Base-by-base conservation (phyloP, 1,284 basidiomycete genomes). In the Ganoderma lingzhi region DNA sequence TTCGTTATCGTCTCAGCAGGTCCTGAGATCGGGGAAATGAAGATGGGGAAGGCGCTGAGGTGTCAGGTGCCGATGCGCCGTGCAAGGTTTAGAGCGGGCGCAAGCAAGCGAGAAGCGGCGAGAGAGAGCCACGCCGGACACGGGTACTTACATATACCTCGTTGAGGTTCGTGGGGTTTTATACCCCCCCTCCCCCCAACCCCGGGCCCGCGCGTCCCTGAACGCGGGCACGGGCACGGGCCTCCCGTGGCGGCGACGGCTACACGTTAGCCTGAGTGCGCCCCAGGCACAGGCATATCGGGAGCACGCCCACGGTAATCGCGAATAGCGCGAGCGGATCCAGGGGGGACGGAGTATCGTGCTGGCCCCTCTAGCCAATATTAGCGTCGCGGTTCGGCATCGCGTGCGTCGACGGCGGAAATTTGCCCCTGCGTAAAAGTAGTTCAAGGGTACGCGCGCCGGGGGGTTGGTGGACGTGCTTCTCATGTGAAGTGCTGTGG, bases 401-500 rank as follows among this genome's bases (percentile, higher is more conserved):
- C 45, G n/a, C 6, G 45, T 48, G 45, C 8, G 45, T 8, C 6
- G 19, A 48, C 45, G 8, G 45, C n/a, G 45, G n/a, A n/a, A 48
- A 23, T 48, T 4, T 23, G 42, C 42, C 53, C 32, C 30, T 30
- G 53, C 39, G 23, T 23, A 41, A 41, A 61, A 23, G n/a, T 60
- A 42, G 37, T n/a, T 32, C n/a, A 19, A n/a, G 53, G n/a, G 35
- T 2, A 35, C 53, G 41, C 35, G 56, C 32, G 64, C 53, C 41
- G 17, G 41, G 41, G 19, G 17, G 45, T 42, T 30, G 53, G 48
- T 51, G 48, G 48, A 10, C 30, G 15, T 19, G 48, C 35, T 64
- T 64, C 53, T 45, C 55, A 65, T 65, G 63, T 45, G 63, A 58
- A 45, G 23, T 23, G 23, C 39, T 30, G 63, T 64, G 63, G 55